phyloP scores from a whole-genome alignment of 164 flowering plant genomes.

The Macadamia integrifolia region DNA sequence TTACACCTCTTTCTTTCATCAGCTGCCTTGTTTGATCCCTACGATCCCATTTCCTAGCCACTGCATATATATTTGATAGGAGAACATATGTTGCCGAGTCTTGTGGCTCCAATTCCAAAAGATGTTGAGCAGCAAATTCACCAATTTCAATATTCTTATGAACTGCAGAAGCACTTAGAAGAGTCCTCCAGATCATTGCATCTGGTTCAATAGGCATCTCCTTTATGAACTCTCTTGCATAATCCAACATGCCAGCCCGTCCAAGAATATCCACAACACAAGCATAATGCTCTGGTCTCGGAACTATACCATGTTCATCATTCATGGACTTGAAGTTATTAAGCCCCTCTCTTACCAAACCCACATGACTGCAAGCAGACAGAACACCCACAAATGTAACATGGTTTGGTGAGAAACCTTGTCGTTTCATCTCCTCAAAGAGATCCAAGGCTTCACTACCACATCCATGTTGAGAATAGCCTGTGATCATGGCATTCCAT shows the following conservation, averaged over 20 bases:
- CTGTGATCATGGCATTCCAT: conserved; percentile 37
- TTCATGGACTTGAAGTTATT: conserved; percentile 27
- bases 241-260: conserved; percentile 24
- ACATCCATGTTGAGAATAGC: conserved; percentile 31
- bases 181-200: conserved; percentile 30
- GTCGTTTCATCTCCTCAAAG: conserved; percentile 23
- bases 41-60: conserved; percentile 16
- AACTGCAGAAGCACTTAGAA: conserved; percentile 25
- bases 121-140: conserved; percentile 18
- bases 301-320: conserved; percentile 16
- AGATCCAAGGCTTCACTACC: conserved; percentile 21
- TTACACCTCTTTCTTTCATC: conserved; percentile 29
- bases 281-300: conserved; percentile 27
- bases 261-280: conserved; percentile 32
- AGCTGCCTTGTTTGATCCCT: conserved; percentile 12
- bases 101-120: conserved; percentile 21
- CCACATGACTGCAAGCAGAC: conserved; percentile 34
- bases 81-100: conserved; percentile 31
- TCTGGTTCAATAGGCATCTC: conserved; percentile 26
- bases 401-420: conserved; percentile 18
- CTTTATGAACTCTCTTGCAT: conserved; percentile 23
- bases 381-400: conserved; percentile 26
- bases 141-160: conserved; percentile 25
- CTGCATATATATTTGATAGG: conserved; percentile 27
- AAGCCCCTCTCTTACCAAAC: conserved; percentile 29